Base-by-base conservation (phyloP, 257 asterid species). In the Prunella vulgaris region DNA sequence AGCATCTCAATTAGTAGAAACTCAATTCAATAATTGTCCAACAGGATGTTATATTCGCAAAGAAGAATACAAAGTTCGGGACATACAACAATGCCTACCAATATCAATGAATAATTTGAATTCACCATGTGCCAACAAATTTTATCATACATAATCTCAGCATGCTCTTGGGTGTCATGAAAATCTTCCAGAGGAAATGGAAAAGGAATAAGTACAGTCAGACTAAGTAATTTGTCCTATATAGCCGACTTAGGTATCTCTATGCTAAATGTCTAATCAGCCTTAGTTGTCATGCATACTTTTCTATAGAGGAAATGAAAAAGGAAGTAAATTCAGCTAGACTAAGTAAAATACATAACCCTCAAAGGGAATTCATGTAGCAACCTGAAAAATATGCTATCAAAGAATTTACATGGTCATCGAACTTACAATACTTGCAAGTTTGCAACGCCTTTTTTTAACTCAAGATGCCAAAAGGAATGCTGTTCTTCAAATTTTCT, bases 401-500 rank as follows among this genome's bases (percentile, higher is more conserved):
- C 74, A 71, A 57, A 58, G 30, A 42, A 28, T 59, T 46, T 24
- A 65, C 28, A 46, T 24, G 49, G 67, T 52, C 22, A 48, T 46
- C 64, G 37, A 58, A 77, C 79, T 74, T 74, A 69, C 76, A 13
- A 68, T 30, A 49, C 40, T 44, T 28, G 53, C 64, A 42, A 56
- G 66, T 40, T 28, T 52, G 60, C 73, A 42, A n/a, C 21, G 73
- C 56, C 61, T 59, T 59, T 59, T 61, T 61, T 63, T 21, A 44
- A 32, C 68, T 49, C 68, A 60, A 60, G 17, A 37, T 37, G 38
- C 28, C 28, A 7, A 30, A 58, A 33, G 38, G 22, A 18, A 25
- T n/a, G 33, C 17, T 12, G 62, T 42, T 67, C 65, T 8, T 24
- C 52, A 33, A 64, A 64, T n/a, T 33, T 52, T 24, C 71, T 64